A percentile compares a stretch with the other conserved stretches of the same genome.
phyloP scores from a whole-genome alignment of 495 filamentous ascomycete genomes.

The Emericellopsis terricola region DNA sequence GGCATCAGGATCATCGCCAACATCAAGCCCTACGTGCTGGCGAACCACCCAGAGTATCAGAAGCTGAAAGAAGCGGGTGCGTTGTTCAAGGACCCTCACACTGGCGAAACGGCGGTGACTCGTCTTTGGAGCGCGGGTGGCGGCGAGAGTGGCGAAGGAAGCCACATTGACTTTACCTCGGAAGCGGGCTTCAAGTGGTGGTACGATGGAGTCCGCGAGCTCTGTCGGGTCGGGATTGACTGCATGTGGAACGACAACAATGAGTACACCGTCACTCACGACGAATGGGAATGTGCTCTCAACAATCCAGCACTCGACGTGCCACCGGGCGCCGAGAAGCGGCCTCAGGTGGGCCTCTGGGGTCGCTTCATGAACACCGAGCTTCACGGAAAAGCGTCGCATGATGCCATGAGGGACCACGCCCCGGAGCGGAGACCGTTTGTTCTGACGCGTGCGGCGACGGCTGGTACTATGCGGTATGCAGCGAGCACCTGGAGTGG shows the following conservation, averaged over 20 bases:
- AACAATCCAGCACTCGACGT: constrained; percentile 15
- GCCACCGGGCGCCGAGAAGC: constrained; percentile 11
- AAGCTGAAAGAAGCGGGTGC: constrained; percentile 32
- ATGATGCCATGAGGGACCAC: constrained; percentile 38
- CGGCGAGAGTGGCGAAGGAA: constrained; percentile 46
- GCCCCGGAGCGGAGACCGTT: constrained; percentile 40
- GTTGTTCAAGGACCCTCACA: constrained; percentile 41
- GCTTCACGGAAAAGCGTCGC: constrained; percentile 44
- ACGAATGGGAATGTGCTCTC: constrained; percentile 42
- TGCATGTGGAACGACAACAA: constrained; percentile 67
- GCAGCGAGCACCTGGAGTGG: constrained; percentile 50
- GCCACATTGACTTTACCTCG: constrained; percentile 54
- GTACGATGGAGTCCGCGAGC: constrained; percentile 41
- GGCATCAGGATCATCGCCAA: constrained; percentile 51
- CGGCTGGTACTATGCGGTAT: constrained; percentile 48
- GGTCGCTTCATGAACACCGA: constrained; percentile 46
- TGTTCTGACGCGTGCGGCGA: constrained; percentile 48
- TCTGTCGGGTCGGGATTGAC: constrained; percentile 44
- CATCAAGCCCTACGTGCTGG: constrained; percentile 51
- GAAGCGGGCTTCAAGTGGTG: constrained; percentile 47
- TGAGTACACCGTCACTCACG: constrained; percentile 48
- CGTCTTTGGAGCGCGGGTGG: constrained; percentile 52
- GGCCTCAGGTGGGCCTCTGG: constrained; percentile 37
- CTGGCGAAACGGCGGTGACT: constrained; percentile 32
- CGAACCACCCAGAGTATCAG: constrained; percentile 43